These are phyloP conservation scores for Scutellaria minor DNA, from an alignment of 257 asterid species.

Conservation along the genomic window DNA sequence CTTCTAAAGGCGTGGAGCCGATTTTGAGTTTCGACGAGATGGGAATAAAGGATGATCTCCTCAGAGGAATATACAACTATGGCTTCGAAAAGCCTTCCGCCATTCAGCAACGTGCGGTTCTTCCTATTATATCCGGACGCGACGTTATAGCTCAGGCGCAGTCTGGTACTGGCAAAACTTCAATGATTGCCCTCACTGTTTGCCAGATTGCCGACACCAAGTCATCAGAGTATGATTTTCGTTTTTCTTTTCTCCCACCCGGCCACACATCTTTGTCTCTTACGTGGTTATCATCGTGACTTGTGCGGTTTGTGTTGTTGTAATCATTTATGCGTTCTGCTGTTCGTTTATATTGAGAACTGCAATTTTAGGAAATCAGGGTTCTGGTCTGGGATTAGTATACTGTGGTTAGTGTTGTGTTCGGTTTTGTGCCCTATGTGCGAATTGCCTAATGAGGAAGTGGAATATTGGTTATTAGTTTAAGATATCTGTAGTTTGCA, in stretches of 20 bases:
- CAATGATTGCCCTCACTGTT: constrained; percentile 94
- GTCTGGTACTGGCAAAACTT: constrained; percentile 89
- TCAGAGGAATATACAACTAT: constrained; percentile 78
- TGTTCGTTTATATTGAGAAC: not conserved
- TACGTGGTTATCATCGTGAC: not conserved
- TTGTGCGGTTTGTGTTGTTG: not conserved
- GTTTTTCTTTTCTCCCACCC: not conserved
- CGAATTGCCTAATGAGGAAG: not conserved
- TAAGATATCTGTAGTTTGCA: not conserved
- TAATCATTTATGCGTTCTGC: not conserved
- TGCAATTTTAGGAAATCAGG: not conserved
- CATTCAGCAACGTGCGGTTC: constrained; percentile 85
- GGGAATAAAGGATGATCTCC: constrained; percentile 83
- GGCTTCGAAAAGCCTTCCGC: constrained; percentile 98
- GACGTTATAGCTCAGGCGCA: constrained; percentile 97
- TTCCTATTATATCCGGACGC: constrained; percentile 80
- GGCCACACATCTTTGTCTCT: not conserved
- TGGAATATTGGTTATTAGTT: not conserved
- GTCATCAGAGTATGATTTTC: constrained; percentile 75
- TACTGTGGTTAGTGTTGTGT: not conserved
- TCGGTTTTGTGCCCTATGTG: not conserved
- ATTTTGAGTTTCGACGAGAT: constrained; percentile 81
- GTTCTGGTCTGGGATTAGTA: not conserved
- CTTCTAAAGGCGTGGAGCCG: constrained; percentile 87
- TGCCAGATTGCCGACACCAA: constrained; percentile 86